phyloP scores from a whole-genome alignment of 306 rosid species.

The Mimosa bimucronata region DNA sequence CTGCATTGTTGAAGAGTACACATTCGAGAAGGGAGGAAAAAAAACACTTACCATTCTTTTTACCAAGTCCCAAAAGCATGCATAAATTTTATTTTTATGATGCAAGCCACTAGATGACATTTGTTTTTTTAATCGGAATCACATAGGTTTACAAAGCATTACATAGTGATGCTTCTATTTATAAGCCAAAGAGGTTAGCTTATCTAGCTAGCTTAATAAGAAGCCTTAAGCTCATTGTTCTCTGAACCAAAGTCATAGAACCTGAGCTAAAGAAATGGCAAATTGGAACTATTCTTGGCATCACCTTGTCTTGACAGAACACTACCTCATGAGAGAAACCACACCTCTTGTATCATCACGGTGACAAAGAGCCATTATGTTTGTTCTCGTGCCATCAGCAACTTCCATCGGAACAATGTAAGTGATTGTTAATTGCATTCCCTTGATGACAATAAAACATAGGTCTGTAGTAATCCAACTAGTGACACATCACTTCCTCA shows the following conservation, averaged over 20 bases:
- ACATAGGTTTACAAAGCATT: neutral
- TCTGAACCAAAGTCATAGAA: neutral
- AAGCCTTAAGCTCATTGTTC: neutral
- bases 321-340: neutral
- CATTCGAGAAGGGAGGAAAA: too few species aligned
- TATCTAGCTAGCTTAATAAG: neutral
- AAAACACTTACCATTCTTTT: too few species aligned
- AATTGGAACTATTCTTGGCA: neutral
- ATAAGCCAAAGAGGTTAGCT: neutral
- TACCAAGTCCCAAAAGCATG: too few species aligned
- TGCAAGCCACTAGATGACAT: too few species aligned
- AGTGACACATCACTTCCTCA: neutral
- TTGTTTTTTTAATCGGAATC: too few species aligned
- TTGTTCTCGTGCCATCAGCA: neutral
- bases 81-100: too few species aligned
- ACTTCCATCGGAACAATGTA: neutral
- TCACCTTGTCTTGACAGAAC: neutral
- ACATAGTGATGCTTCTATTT: neutral
- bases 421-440: neutral
- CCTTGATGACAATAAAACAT: neutral
- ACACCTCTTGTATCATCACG: neutral
- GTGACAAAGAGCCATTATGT: neutral
- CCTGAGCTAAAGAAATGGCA: neutral
- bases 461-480: neutral
- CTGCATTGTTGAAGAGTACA: too few species aligned